Percentiles rank a stretch among this genome's conserved stretches.
Conservation (phyloP, 2,329 filamentous ascomycete species). For the Colletotrichum tamarilloi region DNA sequence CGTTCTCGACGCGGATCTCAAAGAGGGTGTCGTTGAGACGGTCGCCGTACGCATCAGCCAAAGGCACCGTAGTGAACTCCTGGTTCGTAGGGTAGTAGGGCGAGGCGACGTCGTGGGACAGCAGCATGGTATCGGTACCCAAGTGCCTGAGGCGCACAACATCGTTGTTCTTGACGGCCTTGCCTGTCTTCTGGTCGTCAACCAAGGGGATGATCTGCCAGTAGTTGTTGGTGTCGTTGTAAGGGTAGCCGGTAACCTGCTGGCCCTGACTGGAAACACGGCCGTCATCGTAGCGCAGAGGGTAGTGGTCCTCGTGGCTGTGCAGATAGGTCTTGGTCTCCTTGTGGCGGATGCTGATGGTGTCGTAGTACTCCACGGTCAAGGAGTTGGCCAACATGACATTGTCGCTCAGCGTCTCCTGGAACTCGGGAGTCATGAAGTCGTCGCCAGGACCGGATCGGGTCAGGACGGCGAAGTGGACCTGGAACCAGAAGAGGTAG, state of each 20-base stretch:
- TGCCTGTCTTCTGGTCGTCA: conserved; percentile 68
- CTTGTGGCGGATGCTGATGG: conserved; percentile 90
- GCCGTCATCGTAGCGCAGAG: conserved; percentile 95
- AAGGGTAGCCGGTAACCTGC: conserved; percentile 97
- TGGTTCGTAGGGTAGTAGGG: conserved; percentile 98
- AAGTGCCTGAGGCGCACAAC: conserved; percentile 87
- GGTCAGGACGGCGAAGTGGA: conserved; percentile 91
- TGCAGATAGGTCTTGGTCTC: conserved; percentile 97
- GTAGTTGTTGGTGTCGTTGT: conserved; percentile 98
- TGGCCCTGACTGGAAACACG: conserved; percentile 97
- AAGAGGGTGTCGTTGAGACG: conserved; percentile 92
- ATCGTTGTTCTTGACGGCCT: conserved; percentile 83
- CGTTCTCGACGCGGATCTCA: conserved; percentile 89
- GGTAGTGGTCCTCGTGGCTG: conserved; percentile 90
- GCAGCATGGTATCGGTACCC: conserved; percentile 84
- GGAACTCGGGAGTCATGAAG: conserved; percentile 98
- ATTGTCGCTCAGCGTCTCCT: conserved; percentile 96
- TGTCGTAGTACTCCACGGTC: conserved; percentile 90
- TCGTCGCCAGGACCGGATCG: conserved; percentile 95
- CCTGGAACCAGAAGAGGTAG: conserved; percentile 99
- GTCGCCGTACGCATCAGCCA: conserved; percentile 77
- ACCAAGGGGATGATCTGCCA: conserved; percentile 89
- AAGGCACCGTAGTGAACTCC: conserved; percentile 88
- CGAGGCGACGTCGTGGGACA: conserved; percentile 97
- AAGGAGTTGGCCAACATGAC: conserved; percentile 88